These are phyloP conservation scores for Trichoderma semiorbis DNA, from an alignment of 2,329 filamentous ascomycete genomes.

Conservation along the genomic window DNA sequence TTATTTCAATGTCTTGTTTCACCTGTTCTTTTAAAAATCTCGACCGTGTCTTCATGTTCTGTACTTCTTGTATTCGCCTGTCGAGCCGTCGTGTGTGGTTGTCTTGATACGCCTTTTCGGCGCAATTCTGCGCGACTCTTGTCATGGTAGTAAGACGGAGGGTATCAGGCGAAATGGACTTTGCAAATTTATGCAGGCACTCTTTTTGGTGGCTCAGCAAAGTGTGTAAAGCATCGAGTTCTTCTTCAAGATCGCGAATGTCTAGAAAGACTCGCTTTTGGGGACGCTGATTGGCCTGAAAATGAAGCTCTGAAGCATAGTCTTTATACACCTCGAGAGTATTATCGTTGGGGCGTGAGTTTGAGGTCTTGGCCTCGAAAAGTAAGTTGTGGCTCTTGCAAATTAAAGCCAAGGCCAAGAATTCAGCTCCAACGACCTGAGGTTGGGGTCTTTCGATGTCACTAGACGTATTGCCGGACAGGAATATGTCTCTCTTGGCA, in stretches of 20 bases:
- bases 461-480: neutral
- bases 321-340: neutral
- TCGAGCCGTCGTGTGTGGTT: neutral
- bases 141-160: neutral
- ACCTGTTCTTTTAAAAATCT: conserved; percentile 22
- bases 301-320: neutral
- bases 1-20: conserved; percentile 27
- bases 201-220: neutral
- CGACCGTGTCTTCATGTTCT: conserved; percentile 5
- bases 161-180: neutral
- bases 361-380: neutral
- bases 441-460: neutral
- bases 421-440: neutral
- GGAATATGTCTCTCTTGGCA: conserved; percentile 5
- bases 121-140: neutral
- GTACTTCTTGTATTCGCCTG: neutral
- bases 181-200: neutral
- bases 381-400: neutral
- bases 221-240: conserved; percentile 22
- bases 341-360: neutral
- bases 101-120: neutral
- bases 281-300: neutral
- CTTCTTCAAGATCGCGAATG: conserved; percentile 22
- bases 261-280: conserved; percentile 19
- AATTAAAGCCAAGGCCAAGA: neutral